Conservation (phyloP, 306 rosid species). For the Canavalia ensiformis region DNA sequence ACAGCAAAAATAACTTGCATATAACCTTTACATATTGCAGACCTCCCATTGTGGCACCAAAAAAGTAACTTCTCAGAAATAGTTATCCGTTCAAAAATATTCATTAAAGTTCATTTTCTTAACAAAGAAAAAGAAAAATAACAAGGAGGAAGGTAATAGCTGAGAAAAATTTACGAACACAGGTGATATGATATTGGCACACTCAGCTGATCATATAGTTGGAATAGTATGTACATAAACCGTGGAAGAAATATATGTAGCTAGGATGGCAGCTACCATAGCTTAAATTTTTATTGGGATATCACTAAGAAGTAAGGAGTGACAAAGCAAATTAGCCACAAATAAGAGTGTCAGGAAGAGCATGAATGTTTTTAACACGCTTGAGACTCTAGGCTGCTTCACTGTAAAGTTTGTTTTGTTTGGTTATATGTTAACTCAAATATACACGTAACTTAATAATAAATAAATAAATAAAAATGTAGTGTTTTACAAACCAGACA, state of each 20-base stretch:
- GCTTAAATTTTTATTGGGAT: neutral
- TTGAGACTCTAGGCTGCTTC: neutral
- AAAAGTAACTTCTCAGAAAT: neutral
- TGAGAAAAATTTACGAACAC: neutral
- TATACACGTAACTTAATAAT: neutral
- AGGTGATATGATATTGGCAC: neutral
- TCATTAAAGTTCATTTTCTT: neutral
- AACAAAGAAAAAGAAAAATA: no score
- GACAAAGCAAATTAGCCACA: conserved; percentile 5
- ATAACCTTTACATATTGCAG: no score
- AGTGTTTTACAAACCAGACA: conserved; percentile 3
- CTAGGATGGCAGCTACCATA: conserved; percentile 7
- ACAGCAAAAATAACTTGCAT: neutral
- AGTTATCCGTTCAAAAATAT: neutral
- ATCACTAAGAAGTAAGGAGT: neutral
- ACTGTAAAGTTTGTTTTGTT: conserved; percentile 28
- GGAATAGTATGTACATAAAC: neutral
- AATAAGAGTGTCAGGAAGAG: neutral
- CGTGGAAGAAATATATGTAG: neutral
- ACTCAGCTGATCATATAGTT: neutral
- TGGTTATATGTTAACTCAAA: neutral
- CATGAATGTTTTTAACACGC: neutral
- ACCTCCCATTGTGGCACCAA: neutral
- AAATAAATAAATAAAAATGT: conserved; percentile 2
- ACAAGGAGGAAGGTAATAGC: no score